Evolutionary conservation across 805 yeast species (phyloP), one percentile per base, ranked within the genome.

Genomic region (Spathaspora girioi): DNA sequence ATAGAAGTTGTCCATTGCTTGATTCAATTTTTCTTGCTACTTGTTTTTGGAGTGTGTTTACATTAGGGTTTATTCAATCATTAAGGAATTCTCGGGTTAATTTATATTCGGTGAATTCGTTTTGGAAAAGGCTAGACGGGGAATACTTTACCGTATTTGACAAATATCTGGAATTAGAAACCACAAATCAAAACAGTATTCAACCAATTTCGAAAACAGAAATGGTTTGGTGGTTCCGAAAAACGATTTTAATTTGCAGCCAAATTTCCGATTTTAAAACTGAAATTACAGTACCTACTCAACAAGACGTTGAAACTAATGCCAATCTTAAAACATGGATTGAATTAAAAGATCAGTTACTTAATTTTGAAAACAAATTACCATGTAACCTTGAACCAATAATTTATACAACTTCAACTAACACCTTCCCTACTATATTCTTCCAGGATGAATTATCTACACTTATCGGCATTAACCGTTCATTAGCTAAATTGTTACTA

Each of bases 211-310:
- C 27, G 40, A 55, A 42, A 49, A 51, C 35, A n/a, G 47, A 45
- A 32, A 59, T 67, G 6, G 52, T 64, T n/a, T 71, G 74, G 75
- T 72, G 75, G 75, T 56, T 64, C 41, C 67, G 69, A 48, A 65
- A 67, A 49, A 56, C 68, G 35, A 52, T 67, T 38, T 45, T 69
- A 12, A 60, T 62, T 44, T 66, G 60, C 48, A 60, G 69, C 46
- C 47, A 54, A 15, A 60, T 70, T 45, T 66, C 63, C 51, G 75
- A 70, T 38, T 68, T 69, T 50, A 57, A 61, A 26, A 56, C 59
- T 45, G 61, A 56, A 32, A 55, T 57, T 4, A 58, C 52, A 4
- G 76, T 70, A 5, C 54, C 63, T 26, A 60, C 70, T 1, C 49
- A 55, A 31, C 63, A 64, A 40, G 72, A 67, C 11, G 54, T 32